Base-by-base conservation (phyloP, 108 stramenopile species). In the Nitzschia palea region DNA sequence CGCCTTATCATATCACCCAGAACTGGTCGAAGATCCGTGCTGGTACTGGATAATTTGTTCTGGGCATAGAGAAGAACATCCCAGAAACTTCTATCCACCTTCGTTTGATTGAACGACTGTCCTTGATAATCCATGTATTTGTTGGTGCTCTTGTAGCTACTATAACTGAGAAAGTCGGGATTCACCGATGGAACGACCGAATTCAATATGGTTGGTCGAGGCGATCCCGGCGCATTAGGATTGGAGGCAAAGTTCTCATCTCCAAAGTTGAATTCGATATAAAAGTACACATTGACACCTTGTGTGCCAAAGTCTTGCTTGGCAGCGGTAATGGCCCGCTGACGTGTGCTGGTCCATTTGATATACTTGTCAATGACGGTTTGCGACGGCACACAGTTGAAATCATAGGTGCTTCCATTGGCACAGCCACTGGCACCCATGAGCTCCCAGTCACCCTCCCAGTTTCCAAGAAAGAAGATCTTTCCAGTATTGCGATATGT, bases 211-310 rank as follows among this genome's bases (percentile, higher is more conserved):
- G 59, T 60, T 1, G 59, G 59, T 23, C 59, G 1, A n/a, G 20
- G 59, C 5, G 20, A 1, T 0, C 59, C 59, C 1, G 59, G 40
- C 2, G 43, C 4, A 26, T 1, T 23, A 1, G 59, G 59, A 26
- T 60, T 36, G 2, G n/a, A 18, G 2, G 18, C 59, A 60, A 60
- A 60, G 37, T 60, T 60, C 36, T 40, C 36, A 1, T 40, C 40
- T n/a, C 2, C 59, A 36, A 60, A 60, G 36, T 60, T 60, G 59
- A 60, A 60, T 22, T 60, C 59, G 27, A 60, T 43, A 9, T 60
- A 60, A 23, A 34, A 34, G 40, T 42, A 60, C 9, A 60, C 26
- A 9, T 40, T 26, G 1, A 60, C 59, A 22, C 59, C 59, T 40
- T 60, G 20, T 2, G 37, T 40, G 6, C 5, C 14, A 42, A 12